Conservation (phyloP, 2,329 filamentous ascomycete species). For the Arthroderma uncinatum region DNA sequence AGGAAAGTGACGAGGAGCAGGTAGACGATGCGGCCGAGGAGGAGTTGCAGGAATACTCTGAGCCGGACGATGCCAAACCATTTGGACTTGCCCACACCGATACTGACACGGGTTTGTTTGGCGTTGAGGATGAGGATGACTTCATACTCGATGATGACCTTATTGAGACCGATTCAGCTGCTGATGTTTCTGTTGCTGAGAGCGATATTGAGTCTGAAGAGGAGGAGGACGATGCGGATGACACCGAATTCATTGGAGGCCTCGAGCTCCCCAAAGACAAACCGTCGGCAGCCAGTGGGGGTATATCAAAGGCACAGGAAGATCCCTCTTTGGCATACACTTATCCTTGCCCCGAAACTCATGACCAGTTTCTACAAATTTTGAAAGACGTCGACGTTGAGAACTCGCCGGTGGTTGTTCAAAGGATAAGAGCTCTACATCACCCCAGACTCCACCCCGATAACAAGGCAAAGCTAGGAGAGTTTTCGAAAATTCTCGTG, state of each 20-base stretch:
- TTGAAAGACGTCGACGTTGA: conserved; percentile 50
- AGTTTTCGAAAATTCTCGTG: conserved; percentile 38
- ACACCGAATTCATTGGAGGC: conserved; percentile 63
- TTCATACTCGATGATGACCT: conserved; percentile 85
- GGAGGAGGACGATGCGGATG: conserved; percentile 43
- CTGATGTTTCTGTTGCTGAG: conserved; percentile 28
- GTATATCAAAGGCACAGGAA: background rate
- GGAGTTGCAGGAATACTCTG: conserved; percentile 33
- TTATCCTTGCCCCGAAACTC: conserved; percentile 71
- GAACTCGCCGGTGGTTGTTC: conserved; percentile 66
- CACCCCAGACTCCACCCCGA: conserved; percentile 74
- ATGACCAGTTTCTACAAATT: conserved; percentile 59
- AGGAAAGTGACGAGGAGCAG: conserved; percentile 35
- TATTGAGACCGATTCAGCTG: conserved; percentile 64
- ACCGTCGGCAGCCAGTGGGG: conserved; percentile 23
- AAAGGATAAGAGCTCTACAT: conserved; percentile 83
- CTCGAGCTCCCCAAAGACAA: conserved; percentile 39
- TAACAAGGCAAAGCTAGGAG: conserved; percentile 72
- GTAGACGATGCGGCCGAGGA: conserved; percentile 28
- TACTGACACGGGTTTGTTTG: conserved; percentile 39
- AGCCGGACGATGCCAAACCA: conserved; percentile 46
- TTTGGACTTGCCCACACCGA: conserved; percentile 50
- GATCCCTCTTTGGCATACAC: conserved; percentile 57
- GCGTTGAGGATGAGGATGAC: conserved; percentile 86
- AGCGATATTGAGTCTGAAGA: conserved; percentile 50